A percentile compares a stretch with the other conserved stretches of the same genome.
Evolutionary conservation across 108 stramenopile genomes (phyloP).

Genomic region (Thalassiosira profunda): DNA sequence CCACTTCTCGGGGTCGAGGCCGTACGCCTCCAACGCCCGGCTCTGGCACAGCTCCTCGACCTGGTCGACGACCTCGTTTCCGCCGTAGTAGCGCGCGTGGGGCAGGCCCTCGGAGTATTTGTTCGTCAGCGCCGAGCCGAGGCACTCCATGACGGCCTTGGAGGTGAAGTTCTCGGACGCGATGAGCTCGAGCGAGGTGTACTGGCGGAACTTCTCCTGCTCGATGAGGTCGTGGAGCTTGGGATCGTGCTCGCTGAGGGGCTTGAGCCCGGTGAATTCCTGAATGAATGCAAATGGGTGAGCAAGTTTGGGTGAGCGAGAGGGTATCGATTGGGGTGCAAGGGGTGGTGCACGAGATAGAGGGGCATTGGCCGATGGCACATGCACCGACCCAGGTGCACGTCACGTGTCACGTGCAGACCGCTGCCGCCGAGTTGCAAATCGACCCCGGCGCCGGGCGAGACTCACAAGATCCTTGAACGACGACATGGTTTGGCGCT

Average conservation of each 20-base stretch:
- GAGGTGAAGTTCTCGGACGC: conserved; percentile 99
- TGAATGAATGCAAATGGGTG: conserved; percentile 17
- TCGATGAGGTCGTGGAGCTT: conserved; percentile 97
- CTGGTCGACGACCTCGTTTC: conserved; percentile 97
- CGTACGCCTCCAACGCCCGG: conserved; percentile 98
- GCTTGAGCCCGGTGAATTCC: conserved; percentile 88
- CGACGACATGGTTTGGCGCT: conserved; percentile 53
- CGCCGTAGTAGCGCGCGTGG: conserved; percentile 99
- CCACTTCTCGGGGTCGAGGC: conserved; percentile 96
- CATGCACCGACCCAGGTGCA: not conserved
- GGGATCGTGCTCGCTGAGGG: conserved; percentile 98
- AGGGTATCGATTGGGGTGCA: not conserved
- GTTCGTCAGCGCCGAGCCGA: conserved; percentile 99
- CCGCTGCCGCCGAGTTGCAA: not conserved
- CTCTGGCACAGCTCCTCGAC: conserved; percentile 96
- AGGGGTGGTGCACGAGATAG: not conserved
- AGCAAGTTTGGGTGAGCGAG: conserved; percentile 1
- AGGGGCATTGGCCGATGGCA: not conserved
- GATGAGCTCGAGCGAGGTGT: conserved; percentile 97
- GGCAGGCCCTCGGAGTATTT: conserved; percentile 99
- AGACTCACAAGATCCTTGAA: conserved; percentile 76
- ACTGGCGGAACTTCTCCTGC: conserved; percentile 95
- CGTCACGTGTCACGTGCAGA: not conserved
- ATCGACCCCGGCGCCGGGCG: not conserved
- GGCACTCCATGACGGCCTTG: conserved; percentile 97